These are phyloP conservation scores for Petunia hybrid DNA, from an alignment of 305 asterid species.

Conservation along the genomic window DNA sequence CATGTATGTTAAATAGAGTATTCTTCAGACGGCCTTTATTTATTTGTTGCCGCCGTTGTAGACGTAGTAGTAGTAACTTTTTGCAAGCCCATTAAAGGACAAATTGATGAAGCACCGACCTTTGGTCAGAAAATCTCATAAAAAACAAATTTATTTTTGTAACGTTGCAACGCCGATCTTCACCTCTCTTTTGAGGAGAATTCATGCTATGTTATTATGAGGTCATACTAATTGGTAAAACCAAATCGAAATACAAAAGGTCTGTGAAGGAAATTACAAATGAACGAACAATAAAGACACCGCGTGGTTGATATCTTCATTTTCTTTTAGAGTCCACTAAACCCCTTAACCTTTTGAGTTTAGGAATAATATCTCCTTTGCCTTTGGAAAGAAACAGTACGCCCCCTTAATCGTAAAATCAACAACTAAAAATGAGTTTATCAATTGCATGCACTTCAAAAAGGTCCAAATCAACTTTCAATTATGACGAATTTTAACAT, in stretches of 20 bases:
- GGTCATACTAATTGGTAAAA: background rate
- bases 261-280: background rate
- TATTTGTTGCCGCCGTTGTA: background rate
- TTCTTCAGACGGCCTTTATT: background rate
- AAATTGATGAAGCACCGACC: slow-evolving; percentile 21
- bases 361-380: too few relatives aligned
- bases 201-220: background rate
- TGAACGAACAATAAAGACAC: background rate
- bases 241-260: background rate
- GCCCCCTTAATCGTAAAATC: too few relatives aligned
- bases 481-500: too few relatives aligned
- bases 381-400: too few relatives aligned
- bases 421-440: too few relatives aligned
- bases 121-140: background rate
- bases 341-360: too few relatives aligned
- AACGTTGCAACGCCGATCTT: background rate
- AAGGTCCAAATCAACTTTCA: too few relatives aligned
- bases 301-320: background rate
- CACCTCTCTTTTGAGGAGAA: background rate
- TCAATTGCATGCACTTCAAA: too few relatives aligned
- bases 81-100: background rate
- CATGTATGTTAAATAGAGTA: background rate
- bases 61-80: background rate
- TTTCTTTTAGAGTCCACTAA: background rate
- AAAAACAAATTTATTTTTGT: background rate